phyloP scores from a whole-genome alignment of 352 stramenopile genomes.

The Blastocystis sp. region DNA sequence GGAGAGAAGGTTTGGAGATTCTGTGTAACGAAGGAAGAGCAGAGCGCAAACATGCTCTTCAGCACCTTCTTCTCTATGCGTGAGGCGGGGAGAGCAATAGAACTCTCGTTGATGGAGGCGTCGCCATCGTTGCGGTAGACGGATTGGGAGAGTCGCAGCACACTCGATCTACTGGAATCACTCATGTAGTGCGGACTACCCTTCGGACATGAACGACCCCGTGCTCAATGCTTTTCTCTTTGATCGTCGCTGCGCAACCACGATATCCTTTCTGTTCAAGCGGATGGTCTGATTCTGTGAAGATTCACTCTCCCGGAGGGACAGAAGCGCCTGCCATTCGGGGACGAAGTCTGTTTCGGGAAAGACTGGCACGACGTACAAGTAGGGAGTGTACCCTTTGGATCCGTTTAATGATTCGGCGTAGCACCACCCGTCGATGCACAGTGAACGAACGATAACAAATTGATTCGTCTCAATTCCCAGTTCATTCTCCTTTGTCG shows the following conservation, averaged over 20 bases:
- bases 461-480: background rate
- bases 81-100: background rate
- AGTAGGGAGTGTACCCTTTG: slow-evolving; percentile 15
- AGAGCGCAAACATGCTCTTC: background rate
- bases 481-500: slow-evolving; percentile 18
- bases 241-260: background rate
- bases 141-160: background rate
- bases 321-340: slow-evolving; percentile 13
- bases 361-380: background rate
- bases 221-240: background rate
- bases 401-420: slow-evolving; percentile 27
- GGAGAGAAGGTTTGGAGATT: background rate
- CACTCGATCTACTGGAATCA: background rate
- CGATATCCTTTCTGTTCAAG: slow-evolving; percentile 1
- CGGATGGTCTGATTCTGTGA: background rate
- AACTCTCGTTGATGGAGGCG: background rate
- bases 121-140: background rate
- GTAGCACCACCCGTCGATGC: slow-evolving; percentile 5
- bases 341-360: background rate
- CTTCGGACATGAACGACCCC: background rate
- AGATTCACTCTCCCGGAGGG: background rate
- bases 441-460: slow-evolving; percentile 39
- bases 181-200: background rate
- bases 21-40: background rate
- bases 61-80: background rate